Evolutionary conservation across 192 early-diverging fungal species (phyloP).

Genomic region (Coemansia sp.): DNA sequence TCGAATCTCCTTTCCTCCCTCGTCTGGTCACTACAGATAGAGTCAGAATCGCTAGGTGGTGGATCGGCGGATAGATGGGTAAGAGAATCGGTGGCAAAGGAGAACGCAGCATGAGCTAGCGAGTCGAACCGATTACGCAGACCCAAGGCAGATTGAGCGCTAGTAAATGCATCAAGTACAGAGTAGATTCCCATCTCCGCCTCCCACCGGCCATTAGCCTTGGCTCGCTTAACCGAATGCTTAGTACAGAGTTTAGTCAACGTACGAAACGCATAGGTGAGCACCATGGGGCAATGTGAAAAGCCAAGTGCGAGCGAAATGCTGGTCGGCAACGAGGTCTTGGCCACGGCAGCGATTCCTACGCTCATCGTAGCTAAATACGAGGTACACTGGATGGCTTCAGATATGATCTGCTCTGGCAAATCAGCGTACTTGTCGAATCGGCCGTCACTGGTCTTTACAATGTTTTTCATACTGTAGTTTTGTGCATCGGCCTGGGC

Average conservation of each 20-base stretch:
- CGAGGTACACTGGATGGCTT: constrained; percentile 33
- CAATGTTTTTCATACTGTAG: constrained; percentile 11
- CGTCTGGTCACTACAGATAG: background rate
- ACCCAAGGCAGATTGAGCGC: constrained; percentile 28
- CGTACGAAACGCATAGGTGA: constrained; percentile 22
- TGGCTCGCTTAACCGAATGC: constrained; percentile 37
- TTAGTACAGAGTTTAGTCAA: constrained; percentile 43
- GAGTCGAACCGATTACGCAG: constrained; percentile 49
- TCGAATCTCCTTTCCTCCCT: background rate
- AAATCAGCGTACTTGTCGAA: constrained; percentile 40
- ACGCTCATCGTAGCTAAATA: constrained; percentile 35
- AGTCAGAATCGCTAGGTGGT: background rate
- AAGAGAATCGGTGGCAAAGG: constrained; percentile 12
- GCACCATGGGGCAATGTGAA: constrained; percentile 6
- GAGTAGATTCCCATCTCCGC: constrained; percentile 32
- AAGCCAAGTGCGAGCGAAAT: constrained; percentile 26
- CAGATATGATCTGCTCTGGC: constrained; percentile 14
- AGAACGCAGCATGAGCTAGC: constrained; percentile 36
- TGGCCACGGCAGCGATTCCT: constrained; percentile 34
- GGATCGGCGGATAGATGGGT: background rate
- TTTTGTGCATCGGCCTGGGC: constrained; percentile 39
- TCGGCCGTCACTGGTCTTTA: constrained; percentile 12
- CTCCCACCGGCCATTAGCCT: constrained; percentile 29
- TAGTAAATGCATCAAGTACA: constrained; percentile 35
- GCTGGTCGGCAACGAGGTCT: constrained; percentile 42